These are phyloP conservation scores for Epichloe glyceriae DNA, from an alignment of 2,329 filamentous ascomycete species.

Conservation along the genomic window DNA sequence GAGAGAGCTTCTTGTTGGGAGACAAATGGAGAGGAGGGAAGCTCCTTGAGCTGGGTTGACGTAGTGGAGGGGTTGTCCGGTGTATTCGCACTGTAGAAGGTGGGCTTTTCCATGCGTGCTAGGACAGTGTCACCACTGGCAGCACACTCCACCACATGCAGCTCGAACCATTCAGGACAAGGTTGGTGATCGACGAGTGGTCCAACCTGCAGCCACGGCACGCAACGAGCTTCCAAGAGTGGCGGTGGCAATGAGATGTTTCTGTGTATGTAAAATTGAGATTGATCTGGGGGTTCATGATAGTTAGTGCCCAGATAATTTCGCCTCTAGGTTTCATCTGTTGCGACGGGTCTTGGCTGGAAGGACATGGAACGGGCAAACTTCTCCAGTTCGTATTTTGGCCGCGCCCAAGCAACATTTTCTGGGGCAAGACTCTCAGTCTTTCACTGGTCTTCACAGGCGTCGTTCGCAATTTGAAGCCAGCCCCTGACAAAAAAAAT, in stretches of 20 bases:
- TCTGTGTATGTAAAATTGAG: neutral
- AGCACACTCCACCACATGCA: neutral
- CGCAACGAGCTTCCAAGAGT: neutral
- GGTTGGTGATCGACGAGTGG: neutral
- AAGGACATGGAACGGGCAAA: no score
- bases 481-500: neutral
- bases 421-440: no score
- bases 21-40: neutral
- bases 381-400: no score
- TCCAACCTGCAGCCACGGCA: neutral
- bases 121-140: neutral
- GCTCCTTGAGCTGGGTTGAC: constrained; percentile 15
- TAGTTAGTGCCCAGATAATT: no score
- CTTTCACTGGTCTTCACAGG: neutral
- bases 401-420: no score
- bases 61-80: neutral
- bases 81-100: constrained; percentile 11
- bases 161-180: neutral
- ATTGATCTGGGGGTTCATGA: no score
- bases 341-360: no score
- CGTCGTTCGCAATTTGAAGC: neutral
- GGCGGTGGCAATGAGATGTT: neutral
- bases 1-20: neutral
- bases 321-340: no score
- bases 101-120: fast-evolving